Base-by-base conservation (phyloP, 129 eudicot species). In the Flaveria robusta region DNA sequence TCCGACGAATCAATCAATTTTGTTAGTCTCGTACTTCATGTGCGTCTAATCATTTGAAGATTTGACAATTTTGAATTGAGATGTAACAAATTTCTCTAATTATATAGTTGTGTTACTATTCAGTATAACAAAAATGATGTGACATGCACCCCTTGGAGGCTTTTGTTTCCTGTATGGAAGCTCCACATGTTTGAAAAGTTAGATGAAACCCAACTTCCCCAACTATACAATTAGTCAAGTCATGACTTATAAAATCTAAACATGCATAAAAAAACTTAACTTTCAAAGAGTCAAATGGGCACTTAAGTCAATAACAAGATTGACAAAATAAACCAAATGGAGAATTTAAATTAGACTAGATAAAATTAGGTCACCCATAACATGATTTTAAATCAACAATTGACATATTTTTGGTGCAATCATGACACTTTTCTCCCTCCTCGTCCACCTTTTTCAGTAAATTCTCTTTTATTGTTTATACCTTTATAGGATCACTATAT, bases 311-410 rank as follows among this genome's bases (percentile, higher is more conserved):
- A 67, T 43, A 67, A 27, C 42, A 74, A 75, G 81, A 77, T 77
- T 85, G 88, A 85, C 83, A 81, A 85, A 82, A 63, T 19, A 84
- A 71, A 68, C 83, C 74, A 81, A 54, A 54, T 69, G 71, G 66
- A 73, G 78, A 60, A 74, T 59, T 68, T 67, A 24, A 72, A 46
- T 60, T 63, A 41, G 63, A 85, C 75, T 71, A 51, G 70, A 79
- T 63, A 75, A 70, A 76, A 80, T 82, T 86, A 86, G 89, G 89
- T 86, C 90, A 83, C 85, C 88, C 73, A 76, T 79, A 86, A 83
- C 81, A 76, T 83, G 81, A 74, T 83, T 78, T 83, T 74, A 74
- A 47, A 74, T 71, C 81, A 68, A 72, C 71, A 59, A 68, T 62
- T 63, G 87, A 50, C 60, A 52, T 56, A 64, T 71, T 69, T 70